Conservation (phyloP, 176 grass and related monocot species). For the Oryza meridionalis region DNA sequence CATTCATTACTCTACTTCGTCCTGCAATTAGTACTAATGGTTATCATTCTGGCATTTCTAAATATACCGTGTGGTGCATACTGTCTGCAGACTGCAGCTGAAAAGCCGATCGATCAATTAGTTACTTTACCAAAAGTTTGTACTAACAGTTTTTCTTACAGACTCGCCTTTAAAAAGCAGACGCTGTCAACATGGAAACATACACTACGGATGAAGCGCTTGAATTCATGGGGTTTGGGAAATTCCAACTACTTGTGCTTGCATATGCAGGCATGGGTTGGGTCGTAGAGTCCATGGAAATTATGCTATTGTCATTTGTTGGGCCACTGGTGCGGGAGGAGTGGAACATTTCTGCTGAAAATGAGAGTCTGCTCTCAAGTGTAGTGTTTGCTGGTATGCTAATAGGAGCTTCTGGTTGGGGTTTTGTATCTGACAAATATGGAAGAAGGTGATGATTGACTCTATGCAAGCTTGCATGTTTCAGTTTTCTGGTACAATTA, state of each 20-base stretch:
- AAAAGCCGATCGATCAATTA: not conserved
- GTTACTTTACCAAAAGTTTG: not conserved
- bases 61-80: not conserved
- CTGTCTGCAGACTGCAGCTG: constrained; percentile 3
- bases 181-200: constrained; percentile 49
- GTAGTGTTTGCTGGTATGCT: constrained; percentile 87
- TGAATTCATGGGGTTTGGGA: constrained; percentile 70
- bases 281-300: constrained; percentile 79
- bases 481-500: not conserved
- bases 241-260: constrained; percentile 76
- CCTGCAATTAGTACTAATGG: not conserved
- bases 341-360: constrained; percentile 62
- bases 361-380: constrained; percentile 78
- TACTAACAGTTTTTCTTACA: not conserved
- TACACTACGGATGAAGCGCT: constrained; percentile 81
- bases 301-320: constrained; percentile 89
- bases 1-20: not conserved
- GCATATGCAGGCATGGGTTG: constrained; percentile 81
- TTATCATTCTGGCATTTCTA: not conserved
- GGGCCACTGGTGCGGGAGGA: constrained; percentile 63
- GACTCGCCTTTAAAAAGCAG: constrained; percentile 8
- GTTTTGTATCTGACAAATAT: constrained; percentile 78
- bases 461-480: not conserved
- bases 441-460: constrained; percentile 63
- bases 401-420: constrained; percentile 71